Base-by-base conservation (phyloP, 305 asterid species). In the Fraxinus baroniana region DNA sequence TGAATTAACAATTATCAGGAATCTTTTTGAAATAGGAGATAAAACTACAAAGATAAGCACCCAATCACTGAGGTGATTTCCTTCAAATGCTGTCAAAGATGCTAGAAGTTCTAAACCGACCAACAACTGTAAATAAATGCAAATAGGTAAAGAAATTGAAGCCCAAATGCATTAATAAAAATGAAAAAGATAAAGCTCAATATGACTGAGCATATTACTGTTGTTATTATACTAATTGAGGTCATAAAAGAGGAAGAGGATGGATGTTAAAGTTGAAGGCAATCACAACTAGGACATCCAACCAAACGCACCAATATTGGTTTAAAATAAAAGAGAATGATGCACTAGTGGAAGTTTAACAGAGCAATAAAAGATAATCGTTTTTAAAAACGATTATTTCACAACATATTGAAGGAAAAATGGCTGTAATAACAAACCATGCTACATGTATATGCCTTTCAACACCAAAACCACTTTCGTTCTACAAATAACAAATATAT, bases 61-160 rank as follows among this genome's bases (percentile, higher is more conserved):
- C 74, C 57, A 7, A 44, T n/a, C 70, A 13, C 33, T 28, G 22
- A 70, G 75, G 41, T 12, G 41, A 78, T n/a, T 46, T 37, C 32
- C 60, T 37, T 64, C 52, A 66, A 60, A 30, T 26, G 8, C 74
- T 52, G 41, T 57, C n/a, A 30, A 68, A 78, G 75, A 78, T 41
- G 52, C 66, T 8, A 4, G 37, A 76, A 37, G 24, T 15, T 28
- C 66, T 32, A 79, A 74, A 85, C 37, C 28, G 22, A 80, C 70
- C 76, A 64, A 33, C 20, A 7, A 26, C 13, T 46, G 60, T 83
- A 80, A 32, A 80, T 20, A 74, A 12, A 35, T 82, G 80, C 77
- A 76, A 39, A 2, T 30, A 18, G 57, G 17, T 10, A 57, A 12
- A 28, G n/a, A 30, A 52, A 81, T 78, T 30, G 32, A 36, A 76